Conservation (phyloP, 2,329 filamentous ascomycete species). For the Fusarium brachygibbosum region DNA sequence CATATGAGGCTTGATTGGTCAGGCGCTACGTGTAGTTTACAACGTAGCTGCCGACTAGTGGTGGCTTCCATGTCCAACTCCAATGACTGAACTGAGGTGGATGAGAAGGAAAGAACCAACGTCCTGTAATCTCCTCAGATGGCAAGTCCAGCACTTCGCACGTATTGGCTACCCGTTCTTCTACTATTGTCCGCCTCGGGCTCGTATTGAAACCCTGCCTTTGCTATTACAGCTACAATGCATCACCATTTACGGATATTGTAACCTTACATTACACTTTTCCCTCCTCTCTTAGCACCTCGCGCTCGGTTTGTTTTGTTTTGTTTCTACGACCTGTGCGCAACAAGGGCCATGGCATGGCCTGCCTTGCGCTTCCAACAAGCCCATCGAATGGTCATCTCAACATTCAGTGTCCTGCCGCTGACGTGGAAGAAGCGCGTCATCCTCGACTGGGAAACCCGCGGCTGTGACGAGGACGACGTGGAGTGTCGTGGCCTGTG, state of each 20-base stretch:
- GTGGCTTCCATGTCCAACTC: constrained; percentile 22
- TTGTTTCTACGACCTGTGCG: constrained; percentile 10
- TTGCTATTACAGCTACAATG: neutral
- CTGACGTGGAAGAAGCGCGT: constrained; percentile 27
- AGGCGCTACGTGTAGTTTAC: constrained; percentile 3
- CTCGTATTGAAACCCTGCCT: constrained; percentile 29
- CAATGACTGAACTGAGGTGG: constrained; percentile 14
- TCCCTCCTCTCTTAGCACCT: constrained; percentile 36
- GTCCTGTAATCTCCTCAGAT: constrained; percentile 46
- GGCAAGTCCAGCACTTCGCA: neutral
- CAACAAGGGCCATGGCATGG: neutral
- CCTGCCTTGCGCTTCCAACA: neutral
- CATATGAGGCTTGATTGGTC: constrained; percentile 24
- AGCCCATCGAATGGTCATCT: constrained; percentile 11
- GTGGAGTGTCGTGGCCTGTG: constrained; percentile 4
- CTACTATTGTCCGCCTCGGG: constrained; percentile 18
- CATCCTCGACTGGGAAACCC: constrained; percentile 24
- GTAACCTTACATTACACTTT: constrained; percentile 7
- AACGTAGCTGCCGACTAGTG: constrained; percentile 16
- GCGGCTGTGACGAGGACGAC: constrained; percentile 17
- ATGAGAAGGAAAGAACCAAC: constrained; percentile 20
- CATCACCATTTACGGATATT: constrained; percentile 3
- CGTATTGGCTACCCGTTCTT: constrained; percentile 15
- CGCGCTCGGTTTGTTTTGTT: constrained; percentile 20
- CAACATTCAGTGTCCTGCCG: constrained; percentile 4